Evolutionary conservation across 1,284 basidiomycete genomes (phyloP), one percentile per base, ranked within the genome.

Genomic region (Papiliotrema fonsecae): DNA sequence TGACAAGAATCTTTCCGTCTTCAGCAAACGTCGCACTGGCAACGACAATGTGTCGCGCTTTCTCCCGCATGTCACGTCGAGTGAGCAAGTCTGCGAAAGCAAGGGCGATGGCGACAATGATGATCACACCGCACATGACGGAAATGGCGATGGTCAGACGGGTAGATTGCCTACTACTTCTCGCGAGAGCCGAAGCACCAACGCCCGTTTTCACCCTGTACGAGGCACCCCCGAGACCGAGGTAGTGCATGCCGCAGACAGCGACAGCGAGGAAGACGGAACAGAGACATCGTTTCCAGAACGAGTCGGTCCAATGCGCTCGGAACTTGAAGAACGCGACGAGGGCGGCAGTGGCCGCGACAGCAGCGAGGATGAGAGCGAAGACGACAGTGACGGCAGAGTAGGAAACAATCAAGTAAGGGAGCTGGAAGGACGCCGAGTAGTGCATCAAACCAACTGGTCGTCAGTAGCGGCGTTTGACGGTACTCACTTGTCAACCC

Each of bases 401-500:
- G 60, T 73, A 74, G 2, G 48, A 35, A 4, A 63, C 61, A 39
- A 37, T 37, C 38, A 67, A 58, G 41, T 70, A 60, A 6, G 70
- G 74, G 1, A 76, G 64, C 47, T 62, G 58, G 64, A 78, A 76
- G 2, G 72, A 67, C 11, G 76, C 76, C 27, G 75, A 75, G 61
- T 75, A 77, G 66, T 77, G 75, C 75, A 77, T 76, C 36, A 75
- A 62, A 56, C 65, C 62, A 54, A 70, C 67, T 67, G 49, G 34
- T 28, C 25, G 52, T 62, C 40, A 65, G 60, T 32, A 40, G 24
- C 27, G 16, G 16, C 4, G 7, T 6, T 14, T 3, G 5, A 14
- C 10, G 31, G 11, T 85, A 51, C 74, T 88, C 61, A 88, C 92
- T 75, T 82, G 89, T 52, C 80, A 88, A 42, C 76, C 84, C 58